Percentiles rank a stretch among this genome's conserved stretches.
These are phyloP conservation scores for Coffea humblotiana DNA, from an alignment of 305 asterid genomes.

Conservation along the genomic window DNA sequence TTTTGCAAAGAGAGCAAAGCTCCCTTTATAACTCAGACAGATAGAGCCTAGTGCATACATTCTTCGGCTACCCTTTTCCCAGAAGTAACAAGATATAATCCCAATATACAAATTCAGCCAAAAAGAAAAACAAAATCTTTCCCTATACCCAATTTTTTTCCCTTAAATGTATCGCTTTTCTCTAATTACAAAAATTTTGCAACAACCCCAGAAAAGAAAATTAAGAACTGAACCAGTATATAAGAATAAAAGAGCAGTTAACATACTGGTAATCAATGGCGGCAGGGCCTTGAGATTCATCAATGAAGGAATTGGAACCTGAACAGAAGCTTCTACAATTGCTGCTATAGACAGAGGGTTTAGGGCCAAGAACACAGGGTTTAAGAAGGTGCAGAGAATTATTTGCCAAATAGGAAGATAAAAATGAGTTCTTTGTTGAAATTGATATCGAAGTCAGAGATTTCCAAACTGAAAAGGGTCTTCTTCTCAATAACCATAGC, in stretches of 20 bases:
- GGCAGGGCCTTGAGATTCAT: conserved; percentile 46
- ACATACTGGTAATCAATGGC: conserved; percentile 53
- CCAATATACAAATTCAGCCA: no score
- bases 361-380: conserved; percentile 28
- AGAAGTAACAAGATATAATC: no score
- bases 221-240: background rate
- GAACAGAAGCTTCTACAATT: conserved; percentile 22
- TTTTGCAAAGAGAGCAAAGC: no score
- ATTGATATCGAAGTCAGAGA: conserved; percentile 29
- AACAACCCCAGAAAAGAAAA: background rate
- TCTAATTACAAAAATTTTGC: no score
- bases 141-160: no score
- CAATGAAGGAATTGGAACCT: conserved; percentile 17
- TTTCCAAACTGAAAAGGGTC: conserved; percentile 23
- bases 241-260: background rate
- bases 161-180: no score
- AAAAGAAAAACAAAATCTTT: no score
- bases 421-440: conserved; percentile 13
- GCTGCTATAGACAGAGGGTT: conserved; percentile 12
- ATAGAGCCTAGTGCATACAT: no score
- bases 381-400: conserved; percentile 15
- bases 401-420: conserved; percentile 16
- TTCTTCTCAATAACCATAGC: conserved; percentile 31
- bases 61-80: no score
- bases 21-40: no score